These are phyloP conservation scores for Dichotomopilus funicola DNA, from an alignment of 2,329 filamentous ascomycete species.

Conservation along the genomic window DNA sequence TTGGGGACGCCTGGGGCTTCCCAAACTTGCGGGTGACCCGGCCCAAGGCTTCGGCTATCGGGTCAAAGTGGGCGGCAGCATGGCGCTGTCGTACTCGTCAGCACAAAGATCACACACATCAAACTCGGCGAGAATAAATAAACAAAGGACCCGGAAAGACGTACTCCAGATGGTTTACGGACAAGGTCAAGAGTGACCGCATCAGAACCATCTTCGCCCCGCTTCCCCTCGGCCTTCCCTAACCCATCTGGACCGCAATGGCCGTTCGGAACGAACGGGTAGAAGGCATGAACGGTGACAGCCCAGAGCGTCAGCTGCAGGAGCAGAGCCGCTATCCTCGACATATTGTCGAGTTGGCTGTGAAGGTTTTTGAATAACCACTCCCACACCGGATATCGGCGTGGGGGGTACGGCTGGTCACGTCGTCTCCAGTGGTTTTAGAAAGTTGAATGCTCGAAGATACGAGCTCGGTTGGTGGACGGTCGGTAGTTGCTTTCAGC, in stretches of 20 bases:
- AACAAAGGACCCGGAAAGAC: constrained; percentile 14
- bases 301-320: constrained; percentile 44
- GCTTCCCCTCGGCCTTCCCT: constrained; percentile 5
- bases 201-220: constrained; percentile 7
- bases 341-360: constrained; percentile 33
- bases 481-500: constrained; percentile 9
- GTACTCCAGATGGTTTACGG: constrained; percentile 32
- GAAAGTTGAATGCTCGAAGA: background rate
- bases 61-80: constrained; percentile 31
- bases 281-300: constrained; percentile 42
- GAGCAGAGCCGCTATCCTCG: constrained; percentile 30
- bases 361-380: constrained; percentile 15
- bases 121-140: too few relatives aligned
- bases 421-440: constrained; percentile 10
- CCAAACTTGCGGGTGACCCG: constrained; percentile 38
- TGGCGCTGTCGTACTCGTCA: constrained; percentile 27
- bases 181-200: constrained; percentile 37
- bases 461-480: constrained; percentile 2
- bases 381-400: constrained; percentile 20
- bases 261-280: constrained; percentile 35
- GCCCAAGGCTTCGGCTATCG: constrained; percentile 33
- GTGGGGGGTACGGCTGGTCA: constrained; percentile 3
- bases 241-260: constrained; percentile 15
- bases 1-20: constrained; percentile 18
- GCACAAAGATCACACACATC: background rate